Base-by-base conservation (phyloP, 2,329 filamentous ascomycete genomes). In the Epichloe brachyelytri region DNA sequence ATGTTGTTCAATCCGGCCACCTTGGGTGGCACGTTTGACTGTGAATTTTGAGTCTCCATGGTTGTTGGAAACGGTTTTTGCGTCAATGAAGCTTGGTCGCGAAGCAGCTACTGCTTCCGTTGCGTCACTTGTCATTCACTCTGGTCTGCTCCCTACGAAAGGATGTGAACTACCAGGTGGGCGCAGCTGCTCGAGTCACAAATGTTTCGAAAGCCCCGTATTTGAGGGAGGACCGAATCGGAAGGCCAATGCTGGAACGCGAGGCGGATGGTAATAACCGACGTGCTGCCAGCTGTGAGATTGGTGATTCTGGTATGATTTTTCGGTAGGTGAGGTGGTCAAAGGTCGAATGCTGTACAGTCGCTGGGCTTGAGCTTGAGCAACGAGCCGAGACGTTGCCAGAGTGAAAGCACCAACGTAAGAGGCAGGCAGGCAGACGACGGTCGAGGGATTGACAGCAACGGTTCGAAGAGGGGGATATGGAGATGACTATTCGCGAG, bases 1-100 rank as follows among this genome's bases (percentile, higher is more conserved):
- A 70, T 69, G 50, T 68, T 69, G 51, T 60, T 64, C 48, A 70
- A 59, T 46, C 67, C 67, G 36, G 65, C 67, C 47, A 64, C 54
- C 54, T 69, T 69, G 52, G 60, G 53, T 52, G 61, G 48, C 47
- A 51, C 44, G 30, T 43, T 46, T 48, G 52, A 48, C 22, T 53
- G 56, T 30, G 54, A 51, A 44, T 38, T 50, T 51, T 58, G 56
- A 41, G 53, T 44, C 46, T 59, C 56, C 57, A 59, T 60, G 40
- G 43, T 47, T 22, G 12, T 7, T 30, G 30, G 10, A 30, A 15
- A 19, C 14, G 26, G 15, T 3, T 11, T 38, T 43, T 43, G 48
- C 34, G 41, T n/a, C 17, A 3, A 40, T 26, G 19, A 15, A 30
- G 30, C 30, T 30, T 39, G n/a, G 22, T 33, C 26, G 37, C n/a